A percentile compares a stretch with the other conserved stretches of the same genome.
Conservation (phyloP, 768 basidiomycete genomes). For the Cubamyces lactineus region DNA sequence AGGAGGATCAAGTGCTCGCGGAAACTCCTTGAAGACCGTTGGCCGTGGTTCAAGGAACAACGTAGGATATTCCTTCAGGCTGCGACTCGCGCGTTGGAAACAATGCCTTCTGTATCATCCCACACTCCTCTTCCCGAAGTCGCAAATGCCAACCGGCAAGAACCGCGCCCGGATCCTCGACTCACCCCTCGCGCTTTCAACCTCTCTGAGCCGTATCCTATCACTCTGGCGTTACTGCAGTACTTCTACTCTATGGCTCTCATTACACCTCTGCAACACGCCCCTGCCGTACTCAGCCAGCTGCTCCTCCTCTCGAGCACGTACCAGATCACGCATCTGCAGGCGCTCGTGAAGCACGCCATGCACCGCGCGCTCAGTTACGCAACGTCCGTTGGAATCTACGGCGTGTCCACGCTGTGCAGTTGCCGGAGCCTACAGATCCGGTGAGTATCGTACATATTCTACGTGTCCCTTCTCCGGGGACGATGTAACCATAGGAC, state of each 20-base stretch:
- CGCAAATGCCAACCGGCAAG: constrained; percentile 52
- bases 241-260: constrained; percentile 91
- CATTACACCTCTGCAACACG: constrained; percentile 88
- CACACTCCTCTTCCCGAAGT: constrained; percentile 66
- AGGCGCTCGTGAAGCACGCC: constrained; percentile 85
- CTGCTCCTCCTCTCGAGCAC: constrained; percentile 82
- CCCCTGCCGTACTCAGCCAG: constrained; percentile 86
- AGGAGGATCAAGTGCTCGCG: constrained; percentile 81
- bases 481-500: constrained; percentile 14
- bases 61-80: constrained; percentile 58
- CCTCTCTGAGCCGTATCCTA: constrained; percentile 88
- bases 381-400: constrained; percentile 86
- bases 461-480: not conserved
- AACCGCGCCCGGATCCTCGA: constrained; percentile 71
- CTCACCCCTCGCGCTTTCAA: constrained; percentile 78
- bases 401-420: constrained; percentile 93
- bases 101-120: constrained; percentile 61
- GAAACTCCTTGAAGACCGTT: constrained; percentile 83
- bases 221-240: constrained; percentile 87
- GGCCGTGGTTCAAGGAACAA: constrained; percentile 93
- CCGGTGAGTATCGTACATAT: constrained; percentile 51
- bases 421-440: constrained; percentile 89
- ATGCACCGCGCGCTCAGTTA: constrained; percentile 90
- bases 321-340: constrained; percentile 78
- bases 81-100: constrained; percentile 59